These are phyloP conservation scores for Carex cristatella DNA, from an alignment of 176 grass and related monocot species.

Conservation along the genomic window DNA sequence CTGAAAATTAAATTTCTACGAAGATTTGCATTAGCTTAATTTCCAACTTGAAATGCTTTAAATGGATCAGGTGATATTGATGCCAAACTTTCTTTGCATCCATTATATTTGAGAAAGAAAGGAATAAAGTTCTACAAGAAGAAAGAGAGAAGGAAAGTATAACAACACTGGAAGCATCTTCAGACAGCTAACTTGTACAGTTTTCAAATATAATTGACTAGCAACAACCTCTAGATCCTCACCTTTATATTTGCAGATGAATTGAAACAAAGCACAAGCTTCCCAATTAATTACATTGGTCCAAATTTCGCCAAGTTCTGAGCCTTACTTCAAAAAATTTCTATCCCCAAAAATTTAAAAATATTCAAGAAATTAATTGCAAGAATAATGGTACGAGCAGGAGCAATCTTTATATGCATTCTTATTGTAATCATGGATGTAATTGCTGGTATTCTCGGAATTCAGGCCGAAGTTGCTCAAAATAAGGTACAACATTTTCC, in stretches of 20 bases:
- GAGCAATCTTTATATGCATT: slow-evolving; percentile 54
- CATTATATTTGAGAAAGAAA: slow-evolving; percentile 3
- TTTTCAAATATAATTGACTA: slow-evolving; percentile 34
- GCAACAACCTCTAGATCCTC: slow-evolving; percentile 27
- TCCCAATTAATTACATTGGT: slow-evolving; percentile 6
- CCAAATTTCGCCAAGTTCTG: background rate
- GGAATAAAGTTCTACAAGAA: slow-evolving; percentile 45
- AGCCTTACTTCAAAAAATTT: slow-evolving; percentile 20
- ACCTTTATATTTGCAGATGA: slow-evolving; percentile 37
- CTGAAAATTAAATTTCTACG: background rate
- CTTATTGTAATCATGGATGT: slow-evolving; percentile 69
- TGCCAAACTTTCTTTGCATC: slow-evolving; percentile 57
- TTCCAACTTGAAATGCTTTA: background rate
- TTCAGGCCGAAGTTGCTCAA: slow-evolving; percentile 73
- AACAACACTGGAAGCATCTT: slow-evolving; percentile 46
- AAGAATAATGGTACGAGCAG: slow-evolving; percentile 37
- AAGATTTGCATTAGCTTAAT: background rate
- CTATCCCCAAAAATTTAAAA: slow-evolving; percentile 5
- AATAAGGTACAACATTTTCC: slow-evolving; percentile 54
- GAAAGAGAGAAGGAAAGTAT: slow-evolving; percentile 50
- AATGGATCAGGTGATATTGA: slow-evolving; percentile 12
- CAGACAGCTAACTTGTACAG: slow-evolving; percentile 57
- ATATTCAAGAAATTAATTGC: slow-evolving; percentile 17
- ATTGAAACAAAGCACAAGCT: slow-evolving; percentile 33
- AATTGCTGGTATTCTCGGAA: slow-evolving; percentile 83